Percentiles rank a stretch among this genome's conserved stretches.
These are phyloP conservation scores for Calonectria honghensis DNA, from an alignment of 2,329 filamentous ascomycete species.

Conservation along the genomic window DNA sequence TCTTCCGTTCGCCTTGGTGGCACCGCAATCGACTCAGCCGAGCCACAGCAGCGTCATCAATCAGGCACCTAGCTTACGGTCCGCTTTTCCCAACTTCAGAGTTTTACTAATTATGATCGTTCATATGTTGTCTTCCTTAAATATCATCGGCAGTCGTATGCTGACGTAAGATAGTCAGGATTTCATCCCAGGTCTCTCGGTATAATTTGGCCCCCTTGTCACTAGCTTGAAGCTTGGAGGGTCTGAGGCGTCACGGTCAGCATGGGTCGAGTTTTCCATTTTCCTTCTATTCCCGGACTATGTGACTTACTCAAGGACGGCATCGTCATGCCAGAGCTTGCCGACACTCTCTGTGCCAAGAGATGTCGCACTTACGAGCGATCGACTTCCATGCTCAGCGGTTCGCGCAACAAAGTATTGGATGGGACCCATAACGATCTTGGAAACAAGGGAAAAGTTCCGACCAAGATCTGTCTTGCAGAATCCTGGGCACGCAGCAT, in stretches of 20 bases:
- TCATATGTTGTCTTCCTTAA: not conserved
- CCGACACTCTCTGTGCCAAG: not conserved
- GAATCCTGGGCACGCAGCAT: not conserved
- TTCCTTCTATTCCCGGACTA: not conserved
- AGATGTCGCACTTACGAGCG: not conserved
- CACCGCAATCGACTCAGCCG: not conserved
- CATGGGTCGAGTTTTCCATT: not conserved
- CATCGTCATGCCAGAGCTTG: conserved; percentile 4
- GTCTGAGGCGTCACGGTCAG: not conserved
- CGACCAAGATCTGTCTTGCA: conserved; percentile 6
- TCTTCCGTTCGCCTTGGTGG: not conserved
- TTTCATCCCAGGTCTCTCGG: not conserved
- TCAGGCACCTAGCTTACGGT: not conserved
- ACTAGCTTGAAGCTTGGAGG: conserved; percentile 6
- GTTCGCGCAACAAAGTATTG: conserved; percentile 13
- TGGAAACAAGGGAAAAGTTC: not conserved
- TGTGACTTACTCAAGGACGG: not conserved
- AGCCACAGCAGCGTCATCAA: not conserved
- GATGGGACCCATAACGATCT: conserved; percentile 1
- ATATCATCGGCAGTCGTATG: not conserved
- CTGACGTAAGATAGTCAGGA: not conserved
- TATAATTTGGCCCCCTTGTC: not conserved
- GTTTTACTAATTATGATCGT: not conserved
- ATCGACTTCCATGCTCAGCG: conserved; percentile 1
- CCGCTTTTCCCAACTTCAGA: not conserved